Evolutionary conservation across 805 yeast species (phyloP).

Genomic region (Zygoascus flipseniorum): DNA sequence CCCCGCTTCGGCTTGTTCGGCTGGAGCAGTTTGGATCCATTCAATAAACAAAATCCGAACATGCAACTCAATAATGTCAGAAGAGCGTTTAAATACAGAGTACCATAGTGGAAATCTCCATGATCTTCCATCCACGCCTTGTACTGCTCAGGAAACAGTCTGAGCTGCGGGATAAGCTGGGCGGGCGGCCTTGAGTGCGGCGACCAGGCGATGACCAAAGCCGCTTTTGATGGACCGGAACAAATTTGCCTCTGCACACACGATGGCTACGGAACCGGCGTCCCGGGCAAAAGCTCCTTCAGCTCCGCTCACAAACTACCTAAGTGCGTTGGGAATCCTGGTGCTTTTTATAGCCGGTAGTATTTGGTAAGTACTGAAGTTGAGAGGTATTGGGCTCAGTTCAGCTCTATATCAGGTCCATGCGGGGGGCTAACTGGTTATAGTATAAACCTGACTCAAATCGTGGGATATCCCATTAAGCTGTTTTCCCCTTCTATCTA

Average conservation of each 20-base stretch:
- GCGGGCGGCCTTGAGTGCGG: neutral
- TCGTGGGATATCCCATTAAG: constrained; percentile 25
- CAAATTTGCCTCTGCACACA: neutral
- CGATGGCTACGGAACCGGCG: neutral
- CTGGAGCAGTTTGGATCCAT: too few relatives aligned
- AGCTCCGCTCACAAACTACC: neutral
- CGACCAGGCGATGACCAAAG: neutral
- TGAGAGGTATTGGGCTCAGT: too few relatives aligned
- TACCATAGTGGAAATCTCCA: too few relatives aligned
- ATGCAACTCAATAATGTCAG: too few relatives aligned
- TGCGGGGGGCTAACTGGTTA: neutral
- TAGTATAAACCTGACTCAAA: constrained; percentile 17
- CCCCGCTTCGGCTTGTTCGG: too few relatives aligned
- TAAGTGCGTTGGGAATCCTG: neutral
- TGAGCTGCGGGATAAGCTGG: too few relatives aligned
- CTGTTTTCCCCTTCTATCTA: constrained; percentile 18
- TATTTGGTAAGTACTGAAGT: constrained; percentile 1
- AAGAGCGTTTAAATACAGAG: too few relatives aligned
- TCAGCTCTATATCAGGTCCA: too few relatives aligned
- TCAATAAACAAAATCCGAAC: too few relatives aligned
- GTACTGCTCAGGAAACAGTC: too few relatives aligned
- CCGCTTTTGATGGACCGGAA: neutral
- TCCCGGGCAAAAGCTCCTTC: neutral
- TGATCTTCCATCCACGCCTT: too few relatives aligned
- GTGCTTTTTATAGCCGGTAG: constrained; percentile 7